Evolutionary conservation across 129 eudicot species (phyloP), one percentile per base, ranked within the genome.

Genomic region (Artemisia annua): DNA sequence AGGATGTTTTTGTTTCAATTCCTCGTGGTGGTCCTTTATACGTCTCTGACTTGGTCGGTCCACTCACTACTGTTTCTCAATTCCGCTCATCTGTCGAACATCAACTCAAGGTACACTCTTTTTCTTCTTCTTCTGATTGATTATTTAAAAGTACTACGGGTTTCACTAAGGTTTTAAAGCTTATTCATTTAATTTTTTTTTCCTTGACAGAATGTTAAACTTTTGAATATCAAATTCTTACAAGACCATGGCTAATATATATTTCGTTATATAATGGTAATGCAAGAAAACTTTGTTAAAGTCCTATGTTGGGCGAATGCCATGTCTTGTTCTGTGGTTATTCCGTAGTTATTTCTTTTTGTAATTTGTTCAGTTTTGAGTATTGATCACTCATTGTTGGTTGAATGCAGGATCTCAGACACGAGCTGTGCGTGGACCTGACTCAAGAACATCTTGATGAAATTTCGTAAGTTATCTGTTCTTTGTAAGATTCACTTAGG

Each of bases 21-120:
- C 87, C 98, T 17, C 86, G 79, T 20, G 98, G 98, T 6, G 98
- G 98, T 4, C 95, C 98, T 12, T 49, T 92, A 22, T 92, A 75
- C 39, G 75, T 87, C 48, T 44, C 86, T 0, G 85, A 92, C 67
- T 74, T 85, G 80, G 87, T 87, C n/a, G 87, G 96, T 56, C 82
- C 90, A 9, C 88, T 84, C 71, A 85, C 85, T 17, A 84, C 68
- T 52, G 96, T 81, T 71, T 61, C 86, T 9, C 74, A 66, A 53
- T 92, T 89, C 8, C 90, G 80, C 72, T 71, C 78, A 12, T 53
- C 69, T 58, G 68, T 87, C 14, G 69, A 57, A 56, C 69, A 67
- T 44, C 82, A 86, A 67, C 69, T 76, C 1, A 28, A 57, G 80
- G 80, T 76, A 76, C 22, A 26, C 3, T 17, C 15, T n/a, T n/a